Conservation (phyloP, 345 rosid genomes). For the Raphanus raphanistrum region DNA sequence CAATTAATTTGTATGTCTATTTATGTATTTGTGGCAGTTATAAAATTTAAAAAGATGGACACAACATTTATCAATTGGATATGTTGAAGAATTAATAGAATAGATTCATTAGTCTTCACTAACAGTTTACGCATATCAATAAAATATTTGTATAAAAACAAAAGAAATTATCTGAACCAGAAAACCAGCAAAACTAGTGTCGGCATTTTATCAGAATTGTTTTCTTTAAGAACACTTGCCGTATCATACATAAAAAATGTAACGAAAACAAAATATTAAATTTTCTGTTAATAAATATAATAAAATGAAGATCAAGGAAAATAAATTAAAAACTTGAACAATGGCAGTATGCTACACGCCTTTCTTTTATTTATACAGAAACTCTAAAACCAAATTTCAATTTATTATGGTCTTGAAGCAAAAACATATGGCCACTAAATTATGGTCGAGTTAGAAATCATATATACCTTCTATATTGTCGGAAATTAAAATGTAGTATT, state of each 20-base stretch:
- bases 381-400: neutral
- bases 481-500: slow-evolving; percentile 10
- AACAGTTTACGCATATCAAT: neutral
- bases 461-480: slow-evolving; percentile 11
- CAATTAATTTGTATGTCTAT: no score
- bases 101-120: neutral
- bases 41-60: no score
- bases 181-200: slow-evolving; percentile 5
- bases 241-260: neutral
- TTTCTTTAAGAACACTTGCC: neutral
- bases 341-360: slow-evolving; percentile 23
- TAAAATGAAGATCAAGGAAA: neutral
- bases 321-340: neutral
- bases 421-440: slow-evolving; percentile 14
- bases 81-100: no score
- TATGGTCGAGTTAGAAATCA: slow-evolving; percentile 3
- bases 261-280: neutral
- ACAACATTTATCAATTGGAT: no score
- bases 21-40: no score
- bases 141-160: neutral
- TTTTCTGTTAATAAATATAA: neutral
- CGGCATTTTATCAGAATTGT: neutral
- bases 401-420: slow-evolving; percentile 6
- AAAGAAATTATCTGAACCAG: neutral
- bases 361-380: neutral